Evolutionary conservation across 257 asterid genomes (phyloP), one percentile per base, ranked within the genome.

Genomic region (Osmanthus fragrans): DNA sequence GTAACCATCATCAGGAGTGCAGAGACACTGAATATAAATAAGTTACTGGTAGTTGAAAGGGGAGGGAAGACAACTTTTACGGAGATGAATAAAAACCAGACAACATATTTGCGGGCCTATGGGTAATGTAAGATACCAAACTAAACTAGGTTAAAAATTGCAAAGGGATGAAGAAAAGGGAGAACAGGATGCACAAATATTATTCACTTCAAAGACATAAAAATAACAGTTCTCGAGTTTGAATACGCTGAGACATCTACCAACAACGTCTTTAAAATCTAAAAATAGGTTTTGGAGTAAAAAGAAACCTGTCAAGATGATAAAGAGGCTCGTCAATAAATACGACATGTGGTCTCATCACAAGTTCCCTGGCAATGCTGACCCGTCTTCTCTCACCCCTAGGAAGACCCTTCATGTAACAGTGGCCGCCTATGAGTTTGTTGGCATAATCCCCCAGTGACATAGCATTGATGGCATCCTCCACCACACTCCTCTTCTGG

Each of bases 1-100:
- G 97, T 96, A 40, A 96, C 99, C 99, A 96, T 96, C 99, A 96
- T 93, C 47, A 96, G 87, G 60, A 96, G 97, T 49, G 99, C 94
- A 69, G 99, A 96, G 69, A 96, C 99, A 79, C 99, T 96, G 92
- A 75, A 71, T 68, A 75, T 15, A n/a, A 77, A 73, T 15, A 74
- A 58, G 71, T 13, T 5, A 68, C 71, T 23, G 86, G 75, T 49
- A 78, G 58, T 78, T 5, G 67, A 69, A 73, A 60, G 75, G 71
- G 13, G 23, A 34, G 30, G 33, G 25, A 33, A 63, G 51, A 64
- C n/a, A 69, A 11, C 4, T 42, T 73, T 73, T 27, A 3, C 65
- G 70, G 29, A 45, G 67, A 71, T 33, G 67, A 80, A 39, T 37
- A 21, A 23, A 40, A 12, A 27, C n/a, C 29, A 56, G 64, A n/a